A percentile compares a stretch with the other conserved stretches of the same genome.
phyloP scores from a whole-genome alignment of 768 basidiomycete species.

The Tulasnella sp. region DNA sequence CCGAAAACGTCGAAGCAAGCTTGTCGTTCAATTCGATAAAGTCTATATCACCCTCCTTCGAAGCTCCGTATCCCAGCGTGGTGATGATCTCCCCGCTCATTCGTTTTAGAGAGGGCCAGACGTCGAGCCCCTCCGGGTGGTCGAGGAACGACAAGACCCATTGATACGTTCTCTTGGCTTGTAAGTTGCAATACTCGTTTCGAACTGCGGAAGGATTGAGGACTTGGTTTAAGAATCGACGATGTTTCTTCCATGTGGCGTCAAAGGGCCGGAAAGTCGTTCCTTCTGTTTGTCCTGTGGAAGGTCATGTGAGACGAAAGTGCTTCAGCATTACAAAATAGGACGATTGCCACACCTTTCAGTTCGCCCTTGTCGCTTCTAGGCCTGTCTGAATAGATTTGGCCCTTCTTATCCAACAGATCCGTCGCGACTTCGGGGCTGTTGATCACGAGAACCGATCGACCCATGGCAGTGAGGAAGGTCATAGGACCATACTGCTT shows the following conservation, averaged over 20 bases:
- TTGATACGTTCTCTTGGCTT: background rate
- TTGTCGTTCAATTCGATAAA: background rate
- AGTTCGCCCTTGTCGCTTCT: background rate
- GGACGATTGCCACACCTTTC: background rate
- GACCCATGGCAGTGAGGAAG: conserved; percentile 11
- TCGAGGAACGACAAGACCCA: background rate
- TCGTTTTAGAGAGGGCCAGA: background rate
- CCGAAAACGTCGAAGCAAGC: background rate
- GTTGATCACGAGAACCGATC: conserved; percentile 29
- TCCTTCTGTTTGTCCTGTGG: background rate
- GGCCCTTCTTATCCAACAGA: conserved; percentile 34
- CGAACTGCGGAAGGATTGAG: conserved; percentile 1
- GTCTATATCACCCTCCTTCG: background rate
- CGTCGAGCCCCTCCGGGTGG: background rate
- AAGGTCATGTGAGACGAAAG: background rate
- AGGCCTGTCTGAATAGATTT: conserved; percentile 30
- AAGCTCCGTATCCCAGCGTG: background rate
- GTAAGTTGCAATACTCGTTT: background rate
- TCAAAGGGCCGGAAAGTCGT: background rate
- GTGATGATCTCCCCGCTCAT: conserved; percentile 4
- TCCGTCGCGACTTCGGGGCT: conserved; percentile 31
- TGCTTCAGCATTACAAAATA: background rate
- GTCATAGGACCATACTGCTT: conserved; percentile 17
- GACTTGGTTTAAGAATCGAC: conserved; percentile 2
- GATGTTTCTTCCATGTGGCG: background rate